Evolutionary conservation across 2,329 filamentous ascomycete genomes (phyloP), one percentile per base, ranked within the genome.

Genomic region (Cladosporium sp.): DNA sequence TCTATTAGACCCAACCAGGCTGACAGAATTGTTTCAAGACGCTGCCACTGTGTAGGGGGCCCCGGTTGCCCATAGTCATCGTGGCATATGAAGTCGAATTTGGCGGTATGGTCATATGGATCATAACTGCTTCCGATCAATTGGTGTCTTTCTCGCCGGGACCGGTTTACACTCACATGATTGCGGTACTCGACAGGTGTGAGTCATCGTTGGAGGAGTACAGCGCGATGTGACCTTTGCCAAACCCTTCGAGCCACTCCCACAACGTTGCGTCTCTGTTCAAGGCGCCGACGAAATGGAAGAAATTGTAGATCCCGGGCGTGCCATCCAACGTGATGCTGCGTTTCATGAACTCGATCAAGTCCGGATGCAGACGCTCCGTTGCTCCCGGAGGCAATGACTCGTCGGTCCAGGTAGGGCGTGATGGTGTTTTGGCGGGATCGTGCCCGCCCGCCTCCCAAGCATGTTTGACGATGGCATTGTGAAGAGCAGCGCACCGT

Each of bases 371-470:
- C 9, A 27, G 4, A 9, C 22, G 22, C 4, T 27, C 22, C 9
- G 22, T 27, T 27, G 22, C 22, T 27, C 22, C 22, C 9, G 4
- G 22, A n/a, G 22, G 22, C 9, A 27, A 5, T 4, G 22, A 27
- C 5, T 27, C 22, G 4, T 27, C 22, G 22, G 4, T 27, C 22
- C 22, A 27, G 22, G 9, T 4, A 27, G 22, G 22, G 9, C 22
- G 22, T 27, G 22, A 4, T 9, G 22, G 22, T 27, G 9, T 27
- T 27, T 4, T 27, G 22, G 40, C 40, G 6, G 32, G 41, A 35
- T 43, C 18, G 16, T 35, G 33, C 15, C 41, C 41, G 32, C 22
- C 16, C 16, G 41, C 41, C 18, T 43, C 27, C 41, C 41, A 43
- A n/a, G 30, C 29, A 35, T 43, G 41, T 11, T 6, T 43, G 41